These are phyloP conservation scores for Pythium volutum DNA, from an alignment of 352 stramenopile species.

Conservation along the genomic window DNA sequence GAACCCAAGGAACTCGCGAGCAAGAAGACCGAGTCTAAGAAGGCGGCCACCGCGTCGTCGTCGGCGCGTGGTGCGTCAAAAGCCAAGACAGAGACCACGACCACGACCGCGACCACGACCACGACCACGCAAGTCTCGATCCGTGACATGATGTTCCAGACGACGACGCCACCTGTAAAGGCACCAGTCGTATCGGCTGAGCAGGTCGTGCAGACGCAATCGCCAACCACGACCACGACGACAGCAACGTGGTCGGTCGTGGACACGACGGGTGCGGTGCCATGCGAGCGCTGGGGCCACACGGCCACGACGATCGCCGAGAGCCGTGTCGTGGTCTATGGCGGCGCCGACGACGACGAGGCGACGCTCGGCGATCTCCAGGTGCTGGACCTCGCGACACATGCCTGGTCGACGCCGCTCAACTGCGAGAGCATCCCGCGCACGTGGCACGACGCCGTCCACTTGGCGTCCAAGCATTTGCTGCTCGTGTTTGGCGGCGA, in stretches of 20 bases:
- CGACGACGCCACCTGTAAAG: constrained; percentile 14
- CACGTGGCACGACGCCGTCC: constrained; percentile 91
- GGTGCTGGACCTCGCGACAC: constrained; percentile 79
- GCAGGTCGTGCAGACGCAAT: not conserved
- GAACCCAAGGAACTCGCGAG: constrained; percentile 33
- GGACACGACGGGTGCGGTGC: constrained; percentile 29
- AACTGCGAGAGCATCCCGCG: constrained; percentile 89
- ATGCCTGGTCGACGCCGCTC: constrained; percentile 73
- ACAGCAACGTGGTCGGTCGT: constrained; percentile 40
- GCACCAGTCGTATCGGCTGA: not conserved
- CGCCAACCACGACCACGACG: not conserved
- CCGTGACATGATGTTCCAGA: constrained; percentile 28
- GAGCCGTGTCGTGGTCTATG: constrained; percentile 88
- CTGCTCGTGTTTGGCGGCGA: constrained; percentile 93
- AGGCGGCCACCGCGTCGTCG: constrained; percentile 15
- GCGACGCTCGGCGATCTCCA: constrained; percentile 81
- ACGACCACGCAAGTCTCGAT: constrained; percentile 23
- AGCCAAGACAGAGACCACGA: constrained; percentile 24
- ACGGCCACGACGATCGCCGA: constrained; percentile 87
- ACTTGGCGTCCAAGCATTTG: constrained; percentile 82
- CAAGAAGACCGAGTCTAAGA: constrained; percentile 60
- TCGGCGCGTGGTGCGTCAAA: not conserved
- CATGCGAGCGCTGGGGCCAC: constrained; percentile 85
- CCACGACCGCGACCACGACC: constrained; percentile 14
- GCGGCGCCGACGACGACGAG: constrained; percentile 87